Evolutionary conservation across 257 asterid species (phyloP), one percentile per base, ranked within the genome.

Genomic region (Nicotiana otophora): DNA sequence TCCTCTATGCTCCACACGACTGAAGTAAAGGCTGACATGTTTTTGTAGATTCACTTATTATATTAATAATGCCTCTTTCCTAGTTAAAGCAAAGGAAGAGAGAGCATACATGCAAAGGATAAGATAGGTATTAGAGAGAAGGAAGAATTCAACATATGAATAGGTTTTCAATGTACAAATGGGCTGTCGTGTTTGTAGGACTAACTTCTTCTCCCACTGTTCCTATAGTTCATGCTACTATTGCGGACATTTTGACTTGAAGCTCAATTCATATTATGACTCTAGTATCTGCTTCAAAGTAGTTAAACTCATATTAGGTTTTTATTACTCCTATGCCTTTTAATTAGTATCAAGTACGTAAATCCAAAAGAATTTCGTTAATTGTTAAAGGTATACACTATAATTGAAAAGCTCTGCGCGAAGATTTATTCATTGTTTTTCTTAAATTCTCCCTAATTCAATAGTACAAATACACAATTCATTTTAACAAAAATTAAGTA

Each of bases 1-100:
- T 79, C 75, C 30, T 61, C 82, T 19, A 61, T 76, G 36, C 63
- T 76, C 81, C 81, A 76, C n/a, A 64, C 42, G 30, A 64, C 70
- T 64, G 70, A 30, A 64, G 17, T 28, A 12, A 10, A 8, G 46
- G 11, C n/a, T 65, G 72, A 30, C 72, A 31, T 64, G 33, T 10
- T 5, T 16, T n/a, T 60, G 30, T n/a, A 60, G 65, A 60, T 58
- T 46, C 11, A 46, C 53, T 46, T 46, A 10, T 46, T 46, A 10
- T 46, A 46, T 3, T 33, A 28, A 36, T 23, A 5, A 36, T 5
- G 7, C 42, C 42, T 36, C 42, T 36, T 36, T 36, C 1, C 42
- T 0, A 5, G 1, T 5, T 36, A 36, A 36, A 36, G 42, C 42
- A 36, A 36, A 36, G 42, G 42, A 5, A 36, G 8, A 36, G 42